Evolutionary conservation across 148 eudicot species (phyloP).

Genomic region (Rhododendron griersonianum): DNA sequence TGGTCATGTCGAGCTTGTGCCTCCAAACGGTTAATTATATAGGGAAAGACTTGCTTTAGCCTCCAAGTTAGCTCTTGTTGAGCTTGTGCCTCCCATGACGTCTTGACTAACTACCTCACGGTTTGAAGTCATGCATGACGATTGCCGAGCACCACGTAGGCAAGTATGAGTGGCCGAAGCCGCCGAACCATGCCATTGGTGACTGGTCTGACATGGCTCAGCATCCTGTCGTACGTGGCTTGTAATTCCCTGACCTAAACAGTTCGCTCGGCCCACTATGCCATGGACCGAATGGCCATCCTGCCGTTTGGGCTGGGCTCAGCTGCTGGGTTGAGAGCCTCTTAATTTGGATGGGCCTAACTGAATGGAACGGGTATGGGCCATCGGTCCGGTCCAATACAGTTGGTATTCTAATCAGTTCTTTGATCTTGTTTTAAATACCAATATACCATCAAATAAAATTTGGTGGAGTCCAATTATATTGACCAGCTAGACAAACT

Average conservation of each 20-base stretch:
- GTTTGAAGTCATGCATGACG: background rate
- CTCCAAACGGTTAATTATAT: background rate
- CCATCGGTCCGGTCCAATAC: background rate
- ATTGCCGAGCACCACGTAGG: background rate
- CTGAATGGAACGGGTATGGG: background rate
- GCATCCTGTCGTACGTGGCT: background rate
- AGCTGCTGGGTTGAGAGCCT: background rate
- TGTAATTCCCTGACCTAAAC: background rate
- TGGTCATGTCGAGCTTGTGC: too few species aligned
- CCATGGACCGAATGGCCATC: background rate
- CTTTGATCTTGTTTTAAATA: background rate
- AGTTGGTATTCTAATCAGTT: background rate
- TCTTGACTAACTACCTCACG: background rate
- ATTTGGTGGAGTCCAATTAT: background rate
- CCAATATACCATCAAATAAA: background rate
- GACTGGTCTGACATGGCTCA: background rate
- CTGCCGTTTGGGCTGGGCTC: background rate
- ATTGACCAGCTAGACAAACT: background rate
- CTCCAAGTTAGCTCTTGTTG: background rate
- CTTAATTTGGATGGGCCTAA: background rate
- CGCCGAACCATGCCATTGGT: background rate
- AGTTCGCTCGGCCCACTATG: background rate
- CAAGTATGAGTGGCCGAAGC: background rate
- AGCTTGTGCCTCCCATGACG: background rate
- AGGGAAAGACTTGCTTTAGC: background rate